Evolutionary conservation across 345 rosid genomes (phyloP).

Genomic region (Populus simonii): DNA sequence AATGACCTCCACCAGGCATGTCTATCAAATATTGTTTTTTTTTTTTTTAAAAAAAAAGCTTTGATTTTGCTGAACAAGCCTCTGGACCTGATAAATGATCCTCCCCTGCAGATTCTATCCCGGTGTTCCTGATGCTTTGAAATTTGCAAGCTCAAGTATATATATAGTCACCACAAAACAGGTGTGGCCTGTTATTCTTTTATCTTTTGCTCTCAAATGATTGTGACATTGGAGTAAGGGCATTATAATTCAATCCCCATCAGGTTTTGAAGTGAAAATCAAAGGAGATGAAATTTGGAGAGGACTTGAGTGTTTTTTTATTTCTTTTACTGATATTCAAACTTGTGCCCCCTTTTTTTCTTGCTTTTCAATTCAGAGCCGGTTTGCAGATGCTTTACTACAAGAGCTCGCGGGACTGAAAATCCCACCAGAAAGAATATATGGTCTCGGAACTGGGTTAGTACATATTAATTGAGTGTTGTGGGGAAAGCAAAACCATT

Average conservation of each 20-base stretch:
- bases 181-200: constrained; percentile 32
- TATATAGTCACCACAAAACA: constrained; percentile 88
- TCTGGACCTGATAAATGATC: not conserved
- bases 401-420: constrained; percentile 69
- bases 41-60: not conserved
- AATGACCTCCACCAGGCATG: not conserved
- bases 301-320: not conserved
- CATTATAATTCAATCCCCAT: not conserved
- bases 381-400: constrained; percentile 75
- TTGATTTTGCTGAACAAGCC: not conserved
- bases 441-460: constrained; percentile 80
- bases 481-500: not conserved
- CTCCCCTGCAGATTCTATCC: constrained; percentile 68
- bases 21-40: not conserved
- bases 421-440: constrained; percentile 71
- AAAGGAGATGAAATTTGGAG: not conserved
- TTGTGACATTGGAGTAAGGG: not conserved
- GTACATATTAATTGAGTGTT: constrained; percentile 18
- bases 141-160: constrained; percentile 72
- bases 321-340: not conserved
- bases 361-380: constrained; percentile 41
- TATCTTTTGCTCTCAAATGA: not conserved
- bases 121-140: constrained; percentile 80
- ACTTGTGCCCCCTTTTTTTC: not conserved
- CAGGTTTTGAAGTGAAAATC: not conserved